These are phyloP conservation scores for Ophiostoma piceae DNA, from an alignment of 2,329 filamentous ascomycete genomes.

Conservation along the genomic window DNA sequence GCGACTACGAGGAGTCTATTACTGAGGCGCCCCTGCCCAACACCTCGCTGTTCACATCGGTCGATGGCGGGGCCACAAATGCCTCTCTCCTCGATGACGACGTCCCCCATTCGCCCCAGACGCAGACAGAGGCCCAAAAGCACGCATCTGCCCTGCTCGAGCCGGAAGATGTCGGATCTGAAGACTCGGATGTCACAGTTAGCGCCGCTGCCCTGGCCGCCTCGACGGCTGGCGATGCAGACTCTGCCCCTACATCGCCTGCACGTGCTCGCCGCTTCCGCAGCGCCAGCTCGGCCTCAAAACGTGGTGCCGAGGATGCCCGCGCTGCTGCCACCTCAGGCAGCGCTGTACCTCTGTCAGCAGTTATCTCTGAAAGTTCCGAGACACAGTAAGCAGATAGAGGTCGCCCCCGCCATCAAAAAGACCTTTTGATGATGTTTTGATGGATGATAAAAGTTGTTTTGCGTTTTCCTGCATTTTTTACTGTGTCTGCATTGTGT, in stretches of 20 bases:
- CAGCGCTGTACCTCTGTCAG: neutral
- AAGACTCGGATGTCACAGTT: constrained; percentile 17
- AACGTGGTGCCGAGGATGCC: neutral
- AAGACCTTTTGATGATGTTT: neutral
- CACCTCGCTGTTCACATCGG: constrained; percentile 11
- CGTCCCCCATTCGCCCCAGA: neutral
- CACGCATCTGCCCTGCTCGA: constrained; percentile 15
- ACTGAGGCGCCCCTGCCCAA: constrained; percentile 16
- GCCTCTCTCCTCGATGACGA: neutral
- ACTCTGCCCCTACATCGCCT: neutral
- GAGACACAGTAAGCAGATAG: neutral
- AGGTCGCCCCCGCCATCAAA: neutral
- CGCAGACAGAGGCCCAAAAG: neutral
- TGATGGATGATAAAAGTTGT: neutral
- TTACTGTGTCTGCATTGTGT: neutral
- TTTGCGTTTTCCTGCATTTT: neutral
- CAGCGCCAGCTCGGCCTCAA: neutral
- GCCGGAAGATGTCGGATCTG: constrained; percentile 22
- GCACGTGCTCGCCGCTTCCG: neutral
- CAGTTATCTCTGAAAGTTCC: neutral
- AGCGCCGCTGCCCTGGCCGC: neutral
- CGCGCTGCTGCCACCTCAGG: neutral
- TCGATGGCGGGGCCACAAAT: neutral
- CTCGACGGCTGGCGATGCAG: neutral
- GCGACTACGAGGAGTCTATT: constrained; percentile 24